Percentiles rank a stretch among this genome's conserved stretches.
phyloP scores from a whole-genome alignment of 805 yeast species.

The Vanderwaltozyma verrucispora region DNA sequence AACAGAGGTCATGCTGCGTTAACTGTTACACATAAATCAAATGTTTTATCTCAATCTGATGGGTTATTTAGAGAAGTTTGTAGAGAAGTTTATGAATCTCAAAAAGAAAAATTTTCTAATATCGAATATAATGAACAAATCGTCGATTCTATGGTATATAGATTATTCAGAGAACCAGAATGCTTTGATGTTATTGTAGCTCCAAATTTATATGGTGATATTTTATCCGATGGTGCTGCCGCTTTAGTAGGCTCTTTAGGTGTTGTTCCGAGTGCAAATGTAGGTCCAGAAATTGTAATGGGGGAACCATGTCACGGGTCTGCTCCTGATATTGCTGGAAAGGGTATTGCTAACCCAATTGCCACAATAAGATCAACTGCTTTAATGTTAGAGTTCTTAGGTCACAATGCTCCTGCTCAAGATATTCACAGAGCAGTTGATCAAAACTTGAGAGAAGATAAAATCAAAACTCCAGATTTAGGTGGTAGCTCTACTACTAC shows the following conservation, averaged over 20 bases:
- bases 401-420: constrained; percentile 81
- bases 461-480: constrained; percentile 78
- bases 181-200: constrained; percentile 97
- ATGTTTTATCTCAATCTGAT: constrained; percentile 84
- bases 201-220: constrained; percentile 97
- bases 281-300: constrained; percentile 90
- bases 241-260: constrained; percentile 96
- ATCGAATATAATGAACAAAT: constrained; percentile 85
- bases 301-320: constrained; percentile 99
- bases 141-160: constrained; percentile 98
- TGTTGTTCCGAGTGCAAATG: constrained; percentile 96
- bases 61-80: constrained; percentile 90
- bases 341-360: constrained; percentile 88
- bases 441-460: constrained; percentile 74
- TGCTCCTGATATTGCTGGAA: constrained; percentile 97
- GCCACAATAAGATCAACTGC: constrained; percentile 98
- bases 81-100: constrained; percentile 36
- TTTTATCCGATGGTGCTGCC: constrained; percentile 95
- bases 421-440: constrained; percentile 91
- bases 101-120: constrained; percentile 45
- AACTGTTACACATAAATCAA: constrained; percentile 94
- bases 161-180: constrained; percentile 97
- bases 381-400: constrained; percentile 93
- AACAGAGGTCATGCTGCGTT: constrained; percentile 47
- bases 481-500: constrained; percentile 86